Conservation (phyloP, 176 grass and related monocot species). For the Raddia distichophylla region DNA sequence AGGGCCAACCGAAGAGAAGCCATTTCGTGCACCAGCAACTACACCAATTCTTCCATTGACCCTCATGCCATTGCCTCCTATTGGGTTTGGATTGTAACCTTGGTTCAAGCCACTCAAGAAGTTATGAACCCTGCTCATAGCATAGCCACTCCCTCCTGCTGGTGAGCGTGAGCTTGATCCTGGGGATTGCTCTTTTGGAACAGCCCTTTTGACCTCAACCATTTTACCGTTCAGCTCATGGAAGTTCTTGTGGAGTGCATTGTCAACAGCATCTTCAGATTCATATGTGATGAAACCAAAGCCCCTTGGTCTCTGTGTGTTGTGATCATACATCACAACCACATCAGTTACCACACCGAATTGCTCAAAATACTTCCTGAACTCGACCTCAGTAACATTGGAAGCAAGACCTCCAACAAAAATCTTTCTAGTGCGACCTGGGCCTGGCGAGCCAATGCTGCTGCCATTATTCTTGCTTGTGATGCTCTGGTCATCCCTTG, state of each 20-base stretch:
- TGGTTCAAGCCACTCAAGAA: constrained; percentile 73
- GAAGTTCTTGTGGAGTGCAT: constrained; percentile 77
- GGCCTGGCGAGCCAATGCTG: constrained; percentile 61
- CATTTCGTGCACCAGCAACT: constrained; percentile 63
- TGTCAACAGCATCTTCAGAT: constrained; percentile 83
- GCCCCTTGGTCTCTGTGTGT: constrained; percentile 89
- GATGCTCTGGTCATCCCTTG: constrained; percentile 81
- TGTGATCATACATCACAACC: constrained; percentile 99
- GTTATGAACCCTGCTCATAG: constrained; percentile 72
- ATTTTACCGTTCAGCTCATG: constrained; percentile 96
- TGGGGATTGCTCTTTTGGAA: constrained; percentile 89
- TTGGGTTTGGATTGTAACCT: constrained; percentile 60
- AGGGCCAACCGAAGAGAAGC: constrained; percentile 68
- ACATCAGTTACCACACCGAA: constrained; percentile 88
- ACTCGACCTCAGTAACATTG: constrained; percentile 78
- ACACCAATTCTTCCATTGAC: constrained; percentile 72
- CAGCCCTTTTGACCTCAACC: constrained; percentile 93
- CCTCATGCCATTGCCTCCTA: constrained; percentile 78
- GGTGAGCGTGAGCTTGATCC: constrained; percentile 71
- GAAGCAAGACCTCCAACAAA: constrained; percentile 92
- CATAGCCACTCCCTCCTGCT: constrained; percentile 54
- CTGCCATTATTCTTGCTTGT: constrained; percentile 67
- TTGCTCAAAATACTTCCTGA: constrained; percentile 91
- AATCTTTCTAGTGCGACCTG: constrained; percentile 81
- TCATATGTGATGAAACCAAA: constrained; percentile 99